These are phyloP conservation scores for Scheffersomyces illinoinensis DNA, from an alignment of 1,139 yeast genomes.

Conservation along the genomic window DNA sequence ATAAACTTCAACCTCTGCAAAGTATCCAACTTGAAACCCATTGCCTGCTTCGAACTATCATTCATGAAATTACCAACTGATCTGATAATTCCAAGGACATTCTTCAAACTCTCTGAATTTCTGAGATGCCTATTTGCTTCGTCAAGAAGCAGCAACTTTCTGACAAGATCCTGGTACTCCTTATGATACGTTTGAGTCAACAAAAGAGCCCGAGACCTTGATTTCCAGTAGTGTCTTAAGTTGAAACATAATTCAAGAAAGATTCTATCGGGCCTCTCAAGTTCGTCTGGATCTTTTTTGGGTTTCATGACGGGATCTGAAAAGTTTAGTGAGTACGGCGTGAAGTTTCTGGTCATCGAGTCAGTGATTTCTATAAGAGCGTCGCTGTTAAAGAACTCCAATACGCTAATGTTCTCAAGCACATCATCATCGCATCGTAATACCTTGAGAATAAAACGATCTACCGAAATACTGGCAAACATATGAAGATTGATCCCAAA, in stretches of 20 bases:
- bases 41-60: slow-evolving; percentile 74
- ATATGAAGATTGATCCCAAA: slow-evolving; percentile 91
- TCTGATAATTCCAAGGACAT: slow-evolving; percentile 72
- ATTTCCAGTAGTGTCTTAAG: slow-evolving; percentile 79
- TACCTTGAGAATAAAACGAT: slow-evolving; percentile 63
- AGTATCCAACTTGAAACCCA: slow-evolving; percentile 82
- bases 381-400: slow-evolving; percentile 81
- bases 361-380: slow-evolving; percentile 72
- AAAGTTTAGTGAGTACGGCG: slow-evolving; percentile 69
- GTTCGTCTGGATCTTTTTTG: slow-evolving; percentile 56
- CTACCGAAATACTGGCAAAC: slow-evolving; percentile 64
- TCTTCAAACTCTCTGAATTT: slow-evolving; percentile 63
- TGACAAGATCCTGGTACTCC: slow-evolving; percentile 69
- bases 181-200: slow-evolving; percentile 67
- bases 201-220: slow-evolving; percentile 77
- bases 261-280: slow-evolving; percentile 81
- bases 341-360: slow-evolving; percentile 61
- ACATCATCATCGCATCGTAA: slow-evolving; percentile 73
- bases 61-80: slow-evolving; percentile 95
- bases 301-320: slow-evolving; percentile 41
- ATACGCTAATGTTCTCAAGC: slow-evolving; percentile 63
- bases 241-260: slow-evolving; percentile 78
- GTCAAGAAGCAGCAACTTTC: slow-evolving; percentile 66
- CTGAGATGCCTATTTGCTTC: slow-evolving; percentile 63
- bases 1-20: slow-evolving; percentile 81